Conservation (phyloP, 331 rosid genomes). For the Telfairia occidentalis region DNA sequence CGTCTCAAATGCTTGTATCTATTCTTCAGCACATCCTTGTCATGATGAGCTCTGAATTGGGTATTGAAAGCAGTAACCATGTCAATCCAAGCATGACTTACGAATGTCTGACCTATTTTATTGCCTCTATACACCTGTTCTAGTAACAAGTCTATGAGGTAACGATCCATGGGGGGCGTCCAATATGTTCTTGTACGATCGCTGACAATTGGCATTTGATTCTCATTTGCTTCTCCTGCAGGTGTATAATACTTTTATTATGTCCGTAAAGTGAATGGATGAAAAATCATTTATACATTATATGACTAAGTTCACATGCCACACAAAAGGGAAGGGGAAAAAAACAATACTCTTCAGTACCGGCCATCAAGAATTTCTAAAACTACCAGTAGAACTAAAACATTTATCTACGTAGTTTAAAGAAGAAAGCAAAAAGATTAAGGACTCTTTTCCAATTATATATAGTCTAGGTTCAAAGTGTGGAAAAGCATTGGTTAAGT, state of each 20-base stretch:
- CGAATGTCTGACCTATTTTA: conserved; percentile 55
- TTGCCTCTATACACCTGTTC: conserved; percentile 56
- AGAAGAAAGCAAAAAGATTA: not conserved
- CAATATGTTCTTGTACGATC: conserved; percentile 73
- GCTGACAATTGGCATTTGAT: conserved; percentile 21
- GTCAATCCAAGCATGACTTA: conserved; percentile 60
- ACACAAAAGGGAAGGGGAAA: not conserved
- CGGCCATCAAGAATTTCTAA: not conserved
- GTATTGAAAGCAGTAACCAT: conserved; percentile 46
- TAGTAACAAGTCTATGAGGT: conserved; percentile 48
- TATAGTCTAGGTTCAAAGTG: not conserved
- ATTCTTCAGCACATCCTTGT: conserved; percentile 68
- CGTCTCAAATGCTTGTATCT: conserved; percentile 60
- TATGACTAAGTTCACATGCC: not conserved
- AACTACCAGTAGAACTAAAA: conserved; percentile 2
- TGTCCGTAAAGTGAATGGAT: not conserved
- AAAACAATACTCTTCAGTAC: not conserved
- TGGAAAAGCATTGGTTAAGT: not conserved
- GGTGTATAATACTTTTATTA: not conserved
- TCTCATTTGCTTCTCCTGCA: conserved; percentile 41
- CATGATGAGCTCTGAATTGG: conserved; percentile 49
- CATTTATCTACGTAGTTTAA: not conserved
- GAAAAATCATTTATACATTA: not conserved
- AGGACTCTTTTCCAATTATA: not conserved
- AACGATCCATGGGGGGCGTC: conserved; percentile 70